A percentile compares a stretch with the other conserved stretches of the same genome.
These are phyloP conservation scores for Papiliotrema terrestris DNA, from an alignment of 1,284 basidiomycete genomes.

Conservation along the genomic window DNA sequence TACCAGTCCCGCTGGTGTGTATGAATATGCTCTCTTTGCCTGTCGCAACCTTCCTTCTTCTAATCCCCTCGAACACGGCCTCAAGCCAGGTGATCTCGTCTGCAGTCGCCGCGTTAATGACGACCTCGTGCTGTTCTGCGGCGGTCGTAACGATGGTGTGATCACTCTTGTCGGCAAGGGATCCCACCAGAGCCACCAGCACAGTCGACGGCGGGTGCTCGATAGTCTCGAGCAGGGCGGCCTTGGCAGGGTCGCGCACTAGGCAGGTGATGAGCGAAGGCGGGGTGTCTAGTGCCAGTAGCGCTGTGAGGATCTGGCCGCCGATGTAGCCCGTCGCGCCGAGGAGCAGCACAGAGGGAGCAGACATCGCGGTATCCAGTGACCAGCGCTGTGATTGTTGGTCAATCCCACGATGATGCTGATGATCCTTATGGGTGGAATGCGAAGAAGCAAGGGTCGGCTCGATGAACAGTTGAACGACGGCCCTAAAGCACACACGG, in stretches of 20 bases:
- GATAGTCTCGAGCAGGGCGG: constrained; percentile 11
- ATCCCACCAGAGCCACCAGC: constrained; percentile 29
- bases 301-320: constrained; percentile 13
- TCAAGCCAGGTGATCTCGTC: constrained; percentile 37
- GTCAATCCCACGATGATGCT: no score
- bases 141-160: constrained; percentile 29
- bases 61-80: constrained; percentile 44
- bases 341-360: constrained; percentile 18
- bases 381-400: no score
- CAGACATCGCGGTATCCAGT: neutral
- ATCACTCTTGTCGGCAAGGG: constrained; percentile 21
- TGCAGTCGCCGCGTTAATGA: constrained; percentile 44
- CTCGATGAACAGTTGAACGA: no score
- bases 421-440: no score
- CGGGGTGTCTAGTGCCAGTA: constrained; percentile 15
- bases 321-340: constrained; percentile 40
- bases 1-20: constrained; percentile 49
- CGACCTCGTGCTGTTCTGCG: constrained; percentile 39
- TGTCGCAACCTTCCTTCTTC: constrained; percentile 36
- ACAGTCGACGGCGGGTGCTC: constrained; percentile 11
- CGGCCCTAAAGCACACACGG: no score
- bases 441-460: no score
- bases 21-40: constrained; percentile 41
- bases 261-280: constrained; percentile 22
- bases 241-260: constrained; percentile 23